Evolutionary conservation across 2,329 filamentous ascomycete genomes (phyloP).

Genomic region (Ceratocystiopsis minuta): DNA sequence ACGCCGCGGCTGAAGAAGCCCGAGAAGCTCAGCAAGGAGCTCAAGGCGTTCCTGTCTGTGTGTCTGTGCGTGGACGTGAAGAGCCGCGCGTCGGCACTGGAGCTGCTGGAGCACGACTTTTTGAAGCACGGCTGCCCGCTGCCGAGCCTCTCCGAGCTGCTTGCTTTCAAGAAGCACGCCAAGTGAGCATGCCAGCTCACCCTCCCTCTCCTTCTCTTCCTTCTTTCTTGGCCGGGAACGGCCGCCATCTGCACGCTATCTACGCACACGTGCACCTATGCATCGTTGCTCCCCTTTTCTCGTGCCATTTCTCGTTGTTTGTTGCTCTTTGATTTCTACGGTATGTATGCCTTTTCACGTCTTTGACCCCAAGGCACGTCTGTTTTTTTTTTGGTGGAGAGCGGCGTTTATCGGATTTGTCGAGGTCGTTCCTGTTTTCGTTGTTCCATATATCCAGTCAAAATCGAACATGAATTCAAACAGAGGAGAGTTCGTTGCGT

Average conservation of each 20-base stretch:
- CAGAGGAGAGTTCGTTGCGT: too few species aligned
- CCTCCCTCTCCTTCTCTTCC: too few species aligned
- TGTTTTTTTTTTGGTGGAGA: too few species aligned
- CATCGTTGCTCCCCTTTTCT: too few species aligned
- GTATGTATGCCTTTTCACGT: too few species aligned
- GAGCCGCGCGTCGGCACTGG: conserved; percentile 77
- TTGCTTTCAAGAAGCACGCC: conserved; percentile 66
- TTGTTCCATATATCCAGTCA: conserved; percentile 8
- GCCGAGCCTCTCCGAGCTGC: conserved; percentile 64
- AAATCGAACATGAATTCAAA: conserved; percentile 1
- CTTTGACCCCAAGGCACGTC: too few species aligned
- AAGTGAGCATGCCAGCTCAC: conserved; percentile 23
- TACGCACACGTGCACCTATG: too few species aligned
- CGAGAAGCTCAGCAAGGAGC: conserved; percentile 91
- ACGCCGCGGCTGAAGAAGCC: conserved; percentile 95
- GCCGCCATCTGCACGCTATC: background rate
- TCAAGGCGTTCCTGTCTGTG: conserved; percentile 91
- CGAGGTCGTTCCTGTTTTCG: conserved; percentile 1
- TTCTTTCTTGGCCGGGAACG: background rate
- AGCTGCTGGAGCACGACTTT: conserved; percentile 85
- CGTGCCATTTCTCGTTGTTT: too few species aligned
- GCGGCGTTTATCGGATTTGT: conserved; percentile 3
- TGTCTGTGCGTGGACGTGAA: conserved; percentile 95
- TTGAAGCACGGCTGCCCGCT: conserved; percentile 78
- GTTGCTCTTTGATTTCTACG: too few species aligned